Base-by-base conservation (phyloP, 2,329 filamentous ascomycete genomes). In the Mycosphaerella sp. region DNA sequence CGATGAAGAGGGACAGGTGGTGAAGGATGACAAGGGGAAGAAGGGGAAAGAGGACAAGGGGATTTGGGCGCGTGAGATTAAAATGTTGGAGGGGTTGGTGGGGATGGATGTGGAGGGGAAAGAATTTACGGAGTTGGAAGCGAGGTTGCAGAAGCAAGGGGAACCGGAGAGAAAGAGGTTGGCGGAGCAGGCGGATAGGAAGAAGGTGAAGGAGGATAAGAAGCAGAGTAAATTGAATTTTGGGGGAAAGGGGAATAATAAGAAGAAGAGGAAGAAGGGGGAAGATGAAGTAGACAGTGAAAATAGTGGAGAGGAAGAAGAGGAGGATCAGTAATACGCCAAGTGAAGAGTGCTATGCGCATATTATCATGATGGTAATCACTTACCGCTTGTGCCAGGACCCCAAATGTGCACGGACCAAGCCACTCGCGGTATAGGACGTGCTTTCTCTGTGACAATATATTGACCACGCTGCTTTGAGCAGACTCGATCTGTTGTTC, bases 21-120 rank as follows among this genome's bases (percentile, higher is more conserved):
- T 67, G 42, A 68, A 69, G 54, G 68, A 70, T 51, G 69, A 67
- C 26, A 72, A 72, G 52, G 69, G 66, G 2, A 77, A 77, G 64
- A 77, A 78, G 1, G 34, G 4, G 29, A 70, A 84, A 38, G 87
- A 95, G 66, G 89, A 96, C 70, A 89, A 85, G 70, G 76, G 81
- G 50, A 79, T 96, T 12, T 97, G 92, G 91, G 90, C 91, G 1
- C 79, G 84, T 44, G 93, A 98, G 74, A 97, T 98, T 72, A 96
- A 96, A 75, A 76, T 97, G 59, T 79, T 98, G 4, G 93, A 98
- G 73, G 83, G 83, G 44, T 76, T 98, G 48, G 86, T 96, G 40
- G 92, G 85, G 6, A 89, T 91, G 81, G 86, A 96, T 67, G 69
- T 81, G 0, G 85, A 89, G 36, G 77, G 81, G n/a, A 77, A 84